Percentiles rank a stretch among this genome's conserved stretches.
Evolutionary conservation across 805 yeast species (phyloP).

Genomic region (Babjeviella inositovora): DNA sequence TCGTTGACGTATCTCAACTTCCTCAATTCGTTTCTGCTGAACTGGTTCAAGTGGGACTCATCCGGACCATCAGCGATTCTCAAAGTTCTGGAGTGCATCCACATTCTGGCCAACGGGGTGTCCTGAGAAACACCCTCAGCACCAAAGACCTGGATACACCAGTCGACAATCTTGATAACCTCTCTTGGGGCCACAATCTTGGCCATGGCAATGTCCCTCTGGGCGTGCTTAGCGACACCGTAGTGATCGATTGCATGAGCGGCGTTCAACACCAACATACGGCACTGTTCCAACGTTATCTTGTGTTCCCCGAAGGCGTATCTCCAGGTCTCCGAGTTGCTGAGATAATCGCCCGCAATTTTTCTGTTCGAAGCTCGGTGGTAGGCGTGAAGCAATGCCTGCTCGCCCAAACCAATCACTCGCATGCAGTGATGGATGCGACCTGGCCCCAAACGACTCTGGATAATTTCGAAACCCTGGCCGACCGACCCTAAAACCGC

Average conservation of each 20-base stretch:
- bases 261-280: slow-evolving; percentile 38
- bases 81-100: slow-evolving; percentile 33
- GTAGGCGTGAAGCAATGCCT: slow-evolving; percentile 27
- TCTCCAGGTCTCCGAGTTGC: slow-evolving; percentile 31
- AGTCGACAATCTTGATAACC: slow-evolving; percentile 32
- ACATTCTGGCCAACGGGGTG: slow-evolving; percentile 36
- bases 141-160: slow-evolving; percentile 51
- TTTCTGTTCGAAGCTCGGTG: slow-evolving; percentile 33
- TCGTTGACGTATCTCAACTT: slow-evolving; percentile 16
- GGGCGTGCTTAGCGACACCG: slow-evolving; percentile 39
- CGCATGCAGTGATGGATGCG: slow-evolving; percentile 60
- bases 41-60: slow-evolving; percentile 44
- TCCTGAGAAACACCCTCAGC: slow-evolving; percentile 53
- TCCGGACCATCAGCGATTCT: slow-evolving; percentile 61
- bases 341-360: slow-evolving; percentile 34
- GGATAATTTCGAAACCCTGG: slow-evolving; percentile 46
- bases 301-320: slow-evolving; percentile 32
- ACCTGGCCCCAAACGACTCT: slow-evolving; percentile 55
- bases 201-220: slow-evolving; percentile 42
- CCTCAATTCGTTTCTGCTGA: slow-evolving; percentile 31
- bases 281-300: slow-evolving; percentile 36
- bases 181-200: slow-evolving; percentile 47
- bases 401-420: slow-evolving; percentile 43
- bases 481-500: slow-evolving; percentile 28
- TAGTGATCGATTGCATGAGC: slow-evolving; percentile 40